Evolutionary conservation across 768 basidiomycete species (phyloP).

Genomic region (Infundibulicybe gibba): DNA sequence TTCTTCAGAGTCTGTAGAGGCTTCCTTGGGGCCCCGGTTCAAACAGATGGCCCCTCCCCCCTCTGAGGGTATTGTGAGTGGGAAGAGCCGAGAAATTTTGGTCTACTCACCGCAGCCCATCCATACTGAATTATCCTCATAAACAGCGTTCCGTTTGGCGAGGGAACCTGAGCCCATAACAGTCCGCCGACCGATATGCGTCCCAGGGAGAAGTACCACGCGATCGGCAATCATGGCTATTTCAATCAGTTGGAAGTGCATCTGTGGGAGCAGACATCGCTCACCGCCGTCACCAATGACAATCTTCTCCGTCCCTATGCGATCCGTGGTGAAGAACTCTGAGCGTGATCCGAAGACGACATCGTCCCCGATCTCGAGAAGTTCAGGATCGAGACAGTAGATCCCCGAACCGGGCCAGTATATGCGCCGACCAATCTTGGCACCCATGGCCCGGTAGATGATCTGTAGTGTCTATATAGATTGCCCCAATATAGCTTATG

Average conservation of each 20-base stretch:
- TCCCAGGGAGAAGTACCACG: conserved; percentile 40
- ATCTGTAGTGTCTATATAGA: conserved; percentile 17
- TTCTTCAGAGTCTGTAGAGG: conserved; percentile 10
- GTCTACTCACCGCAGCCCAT: conserved; percentile 36
- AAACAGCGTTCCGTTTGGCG: conserved; percentile 34
- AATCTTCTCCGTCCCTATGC: conserved; percentile 34
- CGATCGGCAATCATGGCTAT: conserved; percentile 49
- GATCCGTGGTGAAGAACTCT: conserved; percentile 40
- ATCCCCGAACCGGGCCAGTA: conserved; percentile 48
- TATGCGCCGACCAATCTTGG: conserved; percentile 41
- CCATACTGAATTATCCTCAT: conserved; percentile 42
- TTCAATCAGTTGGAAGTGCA: neutral
- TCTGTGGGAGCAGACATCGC: conserved; percentile 2
- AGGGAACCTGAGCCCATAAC: conserved; percentile 48
- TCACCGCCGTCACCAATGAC: conserved; percentile 36
- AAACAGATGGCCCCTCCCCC: conserved; percentile 36
- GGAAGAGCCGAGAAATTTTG: neutral
- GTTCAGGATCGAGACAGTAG: conserved; percentile 42
- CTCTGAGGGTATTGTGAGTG: conserved; percentile 14
- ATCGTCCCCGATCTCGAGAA: conserved; percentile 44
- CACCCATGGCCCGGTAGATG: conserved; percentile 44
- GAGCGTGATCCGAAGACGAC: conserved; percentile 46
- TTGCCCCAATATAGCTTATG: neutral
- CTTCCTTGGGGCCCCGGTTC: conserved; percentile 19
- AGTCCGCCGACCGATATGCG: conserved; percentile 31